A percentile compares a stretch with the other conserved stretches of the same genome.
Evolutionary conservation across 208 protist species (phyloP).

Genomic region (Borovskyia barvae): DNA sequence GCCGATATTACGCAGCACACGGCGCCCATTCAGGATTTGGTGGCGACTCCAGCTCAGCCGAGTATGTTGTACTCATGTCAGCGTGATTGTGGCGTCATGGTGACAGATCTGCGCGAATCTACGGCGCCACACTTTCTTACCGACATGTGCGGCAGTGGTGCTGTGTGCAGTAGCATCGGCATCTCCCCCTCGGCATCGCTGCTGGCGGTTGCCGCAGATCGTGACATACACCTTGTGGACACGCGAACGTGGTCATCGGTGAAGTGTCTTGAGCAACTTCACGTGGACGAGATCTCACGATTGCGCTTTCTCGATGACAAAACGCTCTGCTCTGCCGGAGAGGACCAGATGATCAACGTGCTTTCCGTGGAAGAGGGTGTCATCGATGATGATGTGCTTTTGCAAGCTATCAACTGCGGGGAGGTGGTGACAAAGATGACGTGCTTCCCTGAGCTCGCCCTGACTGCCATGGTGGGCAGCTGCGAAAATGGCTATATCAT

Average conservation of each 20-base stretch:
- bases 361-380: slow-evolving; percentile 40
- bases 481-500: slow-evolving; percentile 85
- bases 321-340: slow-evolving; percentile 71
- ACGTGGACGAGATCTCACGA: slow-evolving; percentile 82
- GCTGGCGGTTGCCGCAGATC: slow-evolving; percentile 51
- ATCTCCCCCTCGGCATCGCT: slow-evolving; percentile 35
- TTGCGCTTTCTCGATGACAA: slow-evolving; percentile 63
- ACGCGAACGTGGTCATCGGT: slow-evolving; percentile 49
- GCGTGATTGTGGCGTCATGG: slow-evolving; percentile 80
- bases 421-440: slow-evolving; percentile 80
- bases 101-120: slow-evolving; percentile 56
- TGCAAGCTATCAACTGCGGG: slow-evolving; percentile 66
- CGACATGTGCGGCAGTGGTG: slow-evolving; percentile 50
- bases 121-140: slow-evolving; percentile 57
- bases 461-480: slow-evolving; percentile 61
- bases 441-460: slow-evolving; percentile 40
- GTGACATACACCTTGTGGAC: slow-evolving; percentile 69
- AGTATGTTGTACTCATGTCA: slow-evolving; percentile 65
- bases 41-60: slow-evolving; percentile 38
- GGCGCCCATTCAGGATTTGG: slow-evolving; percentile 57
- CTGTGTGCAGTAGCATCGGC: slow-evolving; percentile 48
- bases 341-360: slow-evolving; percentile 91
- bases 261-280: slow-evolving; percentile 55
- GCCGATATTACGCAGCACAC: slow-evolving; percentile 63
- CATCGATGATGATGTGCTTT: slow-evolving; percentile 75